phyloP scores from a whole-genome alignment of 345 rosid genomes.

The Litchi chinensis region DNA sequence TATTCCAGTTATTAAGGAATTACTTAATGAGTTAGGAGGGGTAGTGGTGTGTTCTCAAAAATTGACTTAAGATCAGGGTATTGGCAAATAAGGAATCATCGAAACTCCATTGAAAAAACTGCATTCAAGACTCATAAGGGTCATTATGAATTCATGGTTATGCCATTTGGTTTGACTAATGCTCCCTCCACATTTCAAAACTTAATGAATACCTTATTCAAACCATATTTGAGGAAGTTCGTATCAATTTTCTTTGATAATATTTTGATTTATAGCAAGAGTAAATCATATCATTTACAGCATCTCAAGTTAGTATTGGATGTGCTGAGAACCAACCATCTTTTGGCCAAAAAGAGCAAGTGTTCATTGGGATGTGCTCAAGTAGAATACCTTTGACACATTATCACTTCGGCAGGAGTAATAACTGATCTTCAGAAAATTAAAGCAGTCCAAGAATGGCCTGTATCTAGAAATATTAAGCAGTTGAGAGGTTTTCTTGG shows the following conservation, averaged over 20 bases:
- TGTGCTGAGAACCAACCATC: too few relatives aligned
- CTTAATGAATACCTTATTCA: not conserved
- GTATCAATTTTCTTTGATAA: not conserved
- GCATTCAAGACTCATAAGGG: not conserved
- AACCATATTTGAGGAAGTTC: not conserved
- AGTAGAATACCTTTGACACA: too few relatives aligned
- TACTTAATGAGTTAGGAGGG: not conserved
- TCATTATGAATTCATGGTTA: not conserved
- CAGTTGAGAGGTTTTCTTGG: too few relatives aligned
- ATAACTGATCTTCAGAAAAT: too few relatives aligned
- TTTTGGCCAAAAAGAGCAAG: too few relatives aligned
- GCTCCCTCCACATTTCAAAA: not conserved
- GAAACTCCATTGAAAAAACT: not conserved
- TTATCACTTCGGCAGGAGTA: too few relatives aligned
- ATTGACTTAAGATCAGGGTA: not conserved
- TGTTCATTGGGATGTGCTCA: too few relatives aligned
- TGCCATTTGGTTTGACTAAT: not conserved
- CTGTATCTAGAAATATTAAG: too few relatives aligned
- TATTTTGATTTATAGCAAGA: not conserved
- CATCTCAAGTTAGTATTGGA: too few relatives aligned
- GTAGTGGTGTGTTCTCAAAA: not conserved
- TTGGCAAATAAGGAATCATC: not conserved
- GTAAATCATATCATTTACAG: too few relatives aligned
- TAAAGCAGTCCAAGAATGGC: too few relatives aligned
- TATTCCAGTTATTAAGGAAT: not conserved